phyloP scores from a whole-genome alignment of 768 basidiomycete genomes.

The Russula sp. region DNA sequence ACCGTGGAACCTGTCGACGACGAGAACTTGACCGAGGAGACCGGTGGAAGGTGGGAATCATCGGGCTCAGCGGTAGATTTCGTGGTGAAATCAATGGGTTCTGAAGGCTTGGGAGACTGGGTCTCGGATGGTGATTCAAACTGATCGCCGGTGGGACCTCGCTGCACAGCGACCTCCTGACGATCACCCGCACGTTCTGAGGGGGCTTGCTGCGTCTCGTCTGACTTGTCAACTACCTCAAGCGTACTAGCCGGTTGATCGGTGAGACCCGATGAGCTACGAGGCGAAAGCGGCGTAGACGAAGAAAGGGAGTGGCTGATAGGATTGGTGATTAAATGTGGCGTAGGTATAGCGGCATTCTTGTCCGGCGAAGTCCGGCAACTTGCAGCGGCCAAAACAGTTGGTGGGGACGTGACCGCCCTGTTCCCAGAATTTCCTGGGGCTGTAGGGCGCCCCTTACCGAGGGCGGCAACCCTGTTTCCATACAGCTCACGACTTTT shows the following conservation, averaged over 20 bases:
- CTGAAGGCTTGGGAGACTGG: background rate
- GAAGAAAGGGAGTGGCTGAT: background rate
- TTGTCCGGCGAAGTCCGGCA: constrained; percentile 9
- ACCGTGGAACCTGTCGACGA: background rate
- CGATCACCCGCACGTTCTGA: background rate
- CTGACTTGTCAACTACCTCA: background rate
- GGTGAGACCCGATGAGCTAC: background rate
- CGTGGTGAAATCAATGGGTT: background rate
- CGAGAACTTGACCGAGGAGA: background rate
- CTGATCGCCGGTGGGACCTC: background rate
- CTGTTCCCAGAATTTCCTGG: constrained; percentile 11
- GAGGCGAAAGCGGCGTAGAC: background rate
- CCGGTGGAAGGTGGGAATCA: background rate
- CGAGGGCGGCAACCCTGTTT: constrained; percentile 50
- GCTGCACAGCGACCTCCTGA: background rate
- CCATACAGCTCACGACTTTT: constrained; percentile 66
- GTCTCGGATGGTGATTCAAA: background rate
- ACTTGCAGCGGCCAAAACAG: background rate
- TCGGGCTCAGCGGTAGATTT: background rate
- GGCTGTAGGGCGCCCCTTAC: constrained; percentile 25
- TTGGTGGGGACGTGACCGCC: constrained; percentile 19
- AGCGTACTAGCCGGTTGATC: background rate
- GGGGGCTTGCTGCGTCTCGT: background rate
- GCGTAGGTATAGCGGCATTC: background rate
- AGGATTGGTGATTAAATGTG: background rate